Evolutionary conservation across 495 filamentous ascomycete genomes (phyloP).

Genomic region (Penicillium odoratum): DNA sequence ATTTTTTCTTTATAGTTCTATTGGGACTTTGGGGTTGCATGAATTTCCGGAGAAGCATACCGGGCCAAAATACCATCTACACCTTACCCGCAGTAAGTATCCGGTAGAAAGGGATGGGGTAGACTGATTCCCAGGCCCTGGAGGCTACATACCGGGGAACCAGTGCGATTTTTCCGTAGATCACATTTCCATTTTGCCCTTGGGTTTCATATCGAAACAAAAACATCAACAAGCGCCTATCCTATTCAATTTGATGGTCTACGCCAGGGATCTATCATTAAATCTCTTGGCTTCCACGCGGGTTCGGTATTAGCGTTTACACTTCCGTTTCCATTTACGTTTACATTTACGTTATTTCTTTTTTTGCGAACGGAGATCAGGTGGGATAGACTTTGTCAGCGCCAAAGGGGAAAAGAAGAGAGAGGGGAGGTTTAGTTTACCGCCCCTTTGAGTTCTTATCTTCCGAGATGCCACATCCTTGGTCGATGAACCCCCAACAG

Average conservation of each 20-base stretch:
- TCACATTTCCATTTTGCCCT: neutral
- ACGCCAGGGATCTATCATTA: neutral
- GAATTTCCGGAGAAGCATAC: slow-evolving; percentile 2
- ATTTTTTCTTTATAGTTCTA: slow-evolving; percentile 2
- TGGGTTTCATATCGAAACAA: neutral
- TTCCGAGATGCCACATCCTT: slow-evolving; percentile 28
- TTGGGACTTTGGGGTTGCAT: slow-evolving; percentile 3
- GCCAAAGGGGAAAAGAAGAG: slow-evolving; percentile 1
- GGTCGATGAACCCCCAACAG: slow-evolving; percentile 16
- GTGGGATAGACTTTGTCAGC: slow-evolving; percentile 14
- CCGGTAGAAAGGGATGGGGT: slow-evolving; percentile 19
- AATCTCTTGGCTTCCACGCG: neutral
- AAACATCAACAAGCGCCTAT: neutral
- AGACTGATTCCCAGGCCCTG: slow-evolving; percentile 22
- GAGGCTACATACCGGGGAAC: slow-evolving; percentile 30
- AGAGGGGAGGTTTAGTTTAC: slow-evolving; percentile 19
- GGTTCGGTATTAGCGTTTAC: neutral
- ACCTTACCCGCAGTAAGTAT: slow-evolving; percentile 17
- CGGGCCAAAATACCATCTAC: neutral
- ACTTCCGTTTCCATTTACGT: neutral
- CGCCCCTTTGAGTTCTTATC: slow-evolving; percentile 23
- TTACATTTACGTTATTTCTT: neutral
- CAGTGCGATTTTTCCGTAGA: slow-evolving; percentile 17
- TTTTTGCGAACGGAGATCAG: slow-evolving; percentile 10
- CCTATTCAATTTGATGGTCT: neutral